Base-by-base conservation (phyloP, 23 red algal species). In the Pyropia haitanensis region DNA sequence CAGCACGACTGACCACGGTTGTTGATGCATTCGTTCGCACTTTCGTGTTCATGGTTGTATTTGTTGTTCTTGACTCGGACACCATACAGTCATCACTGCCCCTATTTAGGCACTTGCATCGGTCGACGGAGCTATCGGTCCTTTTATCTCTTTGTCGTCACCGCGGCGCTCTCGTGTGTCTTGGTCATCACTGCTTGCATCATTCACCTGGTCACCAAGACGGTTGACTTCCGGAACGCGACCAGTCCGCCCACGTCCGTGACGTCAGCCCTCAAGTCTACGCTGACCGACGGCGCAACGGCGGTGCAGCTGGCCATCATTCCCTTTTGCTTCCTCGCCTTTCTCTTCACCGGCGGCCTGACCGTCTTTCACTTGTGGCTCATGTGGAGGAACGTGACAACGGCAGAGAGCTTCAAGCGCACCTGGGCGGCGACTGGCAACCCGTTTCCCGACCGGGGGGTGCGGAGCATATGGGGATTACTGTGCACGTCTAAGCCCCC, bases 351-450 rank as follows among this genome's bases (percentile, higher is more conserved):
- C 1, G 92, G 84, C 25, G 75, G 77, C 1, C 71, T 98, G 8
- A 73, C 76, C 58, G 78, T 76, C 46, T 91, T 91, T 57, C 94
- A 98, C 71, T 64, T 85, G 16, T 81, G 76, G 53, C 86, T 98
- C 23, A 91, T 98, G 64, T 90, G 65, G 49, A 63, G 76, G 23
- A 98, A 98, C 71, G 74, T 83, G 20, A 98, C 94, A 3, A 98
- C 94, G 20, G 90, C 90, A 27, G 90, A 95, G 73, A 70, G 71
- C 27, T 82, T 88, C 29, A 87, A 88, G 70, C 39, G 39, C 39
- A 46, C 39, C 39, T 46, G 39, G 39, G 39, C 39, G 10, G 39
- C 39, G 39, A 46, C 39, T 46, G 39, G 39, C 5, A 46, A 46
- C 39, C 39, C 39, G 39, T 46, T 46, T 46, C 39, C 39, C 7